Conservation (phyloP, 495 filamentous ascomycete genomes). For the Xylaria venustula region DNA sequence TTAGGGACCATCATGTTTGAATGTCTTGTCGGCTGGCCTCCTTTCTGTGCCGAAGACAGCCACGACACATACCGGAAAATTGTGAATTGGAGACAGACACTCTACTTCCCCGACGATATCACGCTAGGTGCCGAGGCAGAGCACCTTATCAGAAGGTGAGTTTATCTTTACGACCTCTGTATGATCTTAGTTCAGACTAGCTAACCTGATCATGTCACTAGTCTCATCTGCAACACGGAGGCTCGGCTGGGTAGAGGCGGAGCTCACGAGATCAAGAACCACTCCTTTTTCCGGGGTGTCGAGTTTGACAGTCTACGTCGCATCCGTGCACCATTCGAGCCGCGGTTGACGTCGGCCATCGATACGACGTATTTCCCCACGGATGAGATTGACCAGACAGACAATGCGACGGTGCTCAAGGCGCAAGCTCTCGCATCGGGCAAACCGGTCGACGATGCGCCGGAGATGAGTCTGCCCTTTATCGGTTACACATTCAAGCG, state of each 20-base stretch:
- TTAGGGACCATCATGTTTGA: constrained; percentile 99
- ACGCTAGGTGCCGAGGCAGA: constrained; percentile 84
- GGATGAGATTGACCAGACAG: constrained; percentile 93
- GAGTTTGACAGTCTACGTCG: constrained; percentile 86
- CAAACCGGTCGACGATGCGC: constrained; percentile 46
- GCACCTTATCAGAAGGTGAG: constrained; percentile 78
- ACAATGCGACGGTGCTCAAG: constrained; percentile 73
- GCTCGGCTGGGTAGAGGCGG: constrained; percentile 83
- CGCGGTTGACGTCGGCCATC: constrained; percentile 82
- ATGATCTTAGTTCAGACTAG: not conserved
- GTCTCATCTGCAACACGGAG: constrained; percentile 87
- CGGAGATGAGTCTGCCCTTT: constrained; percentile 94
- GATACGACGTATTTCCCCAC: constrained; percentile 99
- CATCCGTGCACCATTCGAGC: constrained; percentile 95
- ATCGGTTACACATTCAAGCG: constrained; percentile 99
- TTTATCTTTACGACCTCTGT: not conserved
- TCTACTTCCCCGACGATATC: constrained; percentile 97
- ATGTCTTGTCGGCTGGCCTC: constrained; percentile 97
- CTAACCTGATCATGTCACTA: constrained; percentile 36
- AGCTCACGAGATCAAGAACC: constrained; percentile 85
- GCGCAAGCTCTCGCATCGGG: constrained; percentile 38
- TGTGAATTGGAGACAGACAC: constrained; percentile 91
- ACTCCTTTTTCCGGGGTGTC: constrained; percentile 95
- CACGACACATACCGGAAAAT: constrained; percentile 99
- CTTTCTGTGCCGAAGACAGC: constrained; percentile 96